phyloP scores from a whole-genome alignment of 441 rosid genomes.

The Euphorbia schlechtendalii region DNA sequence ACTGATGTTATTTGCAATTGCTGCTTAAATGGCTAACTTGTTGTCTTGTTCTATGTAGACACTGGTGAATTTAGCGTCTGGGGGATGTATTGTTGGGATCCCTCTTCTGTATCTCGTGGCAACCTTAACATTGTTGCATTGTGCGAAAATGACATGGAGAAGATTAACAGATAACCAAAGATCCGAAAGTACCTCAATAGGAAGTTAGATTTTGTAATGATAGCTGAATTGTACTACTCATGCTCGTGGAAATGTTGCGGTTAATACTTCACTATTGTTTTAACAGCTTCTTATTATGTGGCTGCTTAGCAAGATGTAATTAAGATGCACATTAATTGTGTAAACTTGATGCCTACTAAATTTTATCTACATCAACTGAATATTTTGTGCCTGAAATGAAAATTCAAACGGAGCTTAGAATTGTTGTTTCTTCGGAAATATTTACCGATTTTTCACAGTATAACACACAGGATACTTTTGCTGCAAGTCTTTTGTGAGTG shows the following conservation, averaged over 20 bases:
- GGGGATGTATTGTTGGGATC: conserved; percentile 74
- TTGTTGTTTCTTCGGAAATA: neutral
- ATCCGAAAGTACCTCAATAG: conserved; percentile 25
- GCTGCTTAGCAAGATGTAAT: neutral
- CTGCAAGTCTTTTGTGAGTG: no score
- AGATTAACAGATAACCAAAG: conserved; percentile 50
- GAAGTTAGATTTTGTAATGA: neutral
- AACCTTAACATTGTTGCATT: conserved; percentile 56
- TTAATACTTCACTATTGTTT: no score
- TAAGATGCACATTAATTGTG: neutral
- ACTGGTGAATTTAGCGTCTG: conserved; percentile 68
- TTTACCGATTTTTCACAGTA: neutral
- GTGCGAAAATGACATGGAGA: conserved; percentile 76
- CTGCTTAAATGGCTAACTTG: conserved; percentile 9
- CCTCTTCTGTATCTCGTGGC: conserved; percentile 75
- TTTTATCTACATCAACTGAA: neutral
- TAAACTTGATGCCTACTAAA: neutral
- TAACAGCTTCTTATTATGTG: neutral
- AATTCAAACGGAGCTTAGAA: neutral
- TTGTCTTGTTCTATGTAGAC: conserved; percentile 39
- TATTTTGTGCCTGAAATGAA: neutral
- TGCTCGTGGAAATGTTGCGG: neutral
- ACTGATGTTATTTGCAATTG: neutral
- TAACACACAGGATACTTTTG: no score
- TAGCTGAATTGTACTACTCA: neutral